phyloP scores from a whole-genome alignment of 352 stramenopile species.

The Globisporangium apiculatum region DNA sequence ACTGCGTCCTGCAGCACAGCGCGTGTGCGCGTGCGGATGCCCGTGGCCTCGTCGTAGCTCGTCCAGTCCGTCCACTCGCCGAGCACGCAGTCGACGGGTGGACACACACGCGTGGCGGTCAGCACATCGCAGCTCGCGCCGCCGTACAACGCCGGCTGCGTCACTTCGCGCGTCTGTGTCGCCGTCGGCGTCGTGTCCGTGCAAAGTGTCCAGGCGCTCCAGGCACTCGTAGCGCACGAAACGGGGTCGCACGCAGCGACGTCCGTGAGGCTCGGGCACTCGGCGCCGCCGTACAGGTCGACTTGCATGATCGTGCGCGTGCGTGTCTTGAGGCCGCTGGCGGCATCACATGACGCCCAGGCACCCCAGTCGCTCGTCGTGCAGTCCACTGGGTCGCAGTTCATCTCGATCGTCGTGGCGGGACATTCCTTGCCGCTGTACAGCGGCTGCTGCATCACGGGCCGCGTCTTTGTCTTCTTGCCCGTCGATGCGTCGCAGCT shows the following conservation, averaged over 20 bases:
- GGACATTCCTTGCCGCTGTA: slow-evolving; percentile 34
- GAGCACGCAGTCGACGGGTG: slow-evolving; percentile 37
- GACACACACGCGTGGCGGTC: slow-evolving; percentile 24
- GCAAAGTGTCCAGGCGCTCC: slow-evolving; percentile 41
- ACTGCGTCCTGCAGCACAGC: slow-evolving; percentile 21
- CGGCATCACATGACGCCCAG: slow-evolving; percentile 22
- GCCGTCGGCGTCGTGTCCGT: slow-evolving; percentile 20
- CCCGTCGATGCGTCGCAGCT: slow-evolving; percentile 24
- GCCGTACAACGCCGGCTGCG: slow-evolving; percentile 27
- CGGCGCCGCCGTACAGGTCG: slow-evolving; percentile 44
- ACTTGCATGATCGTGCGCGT: slow-evolving; percentile 25
- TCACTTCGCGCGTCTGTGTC: slow-evolving; percentile 22
- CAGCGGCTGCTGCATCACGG: slow-evolving; percentile 20
- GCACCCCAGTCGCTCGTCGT: slow-evolving; percentile 23
- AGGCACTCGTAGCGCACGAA: slow-evolving; percentile 30
- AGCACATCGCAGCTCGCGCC: slow-evolving; percentile 19
- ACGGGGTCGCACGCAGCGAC: slow-evolving; percentile 34
- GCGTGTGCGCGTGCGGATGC: slow-evolving; percentile 24
- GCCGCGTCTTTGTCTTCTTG: slow-evolving; percentile 28
- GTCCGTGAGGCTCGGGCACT: slow-evolving; percentile 36
- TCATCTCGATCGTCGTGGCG: slow-evolving; percentile 20
- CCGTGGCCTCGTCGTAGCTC: slow-evolving; percentile 27
- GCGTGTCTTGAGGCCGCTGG: slow-evolving; percentile 27
- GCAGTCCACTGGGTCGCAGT: slow-evolving; percentile 52
- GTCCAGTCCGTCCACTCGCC: slow-evolving; percentile 34